Conservation (phyloP, 345 rosid species). For the Melaleuca quinquenervia region DNA sequence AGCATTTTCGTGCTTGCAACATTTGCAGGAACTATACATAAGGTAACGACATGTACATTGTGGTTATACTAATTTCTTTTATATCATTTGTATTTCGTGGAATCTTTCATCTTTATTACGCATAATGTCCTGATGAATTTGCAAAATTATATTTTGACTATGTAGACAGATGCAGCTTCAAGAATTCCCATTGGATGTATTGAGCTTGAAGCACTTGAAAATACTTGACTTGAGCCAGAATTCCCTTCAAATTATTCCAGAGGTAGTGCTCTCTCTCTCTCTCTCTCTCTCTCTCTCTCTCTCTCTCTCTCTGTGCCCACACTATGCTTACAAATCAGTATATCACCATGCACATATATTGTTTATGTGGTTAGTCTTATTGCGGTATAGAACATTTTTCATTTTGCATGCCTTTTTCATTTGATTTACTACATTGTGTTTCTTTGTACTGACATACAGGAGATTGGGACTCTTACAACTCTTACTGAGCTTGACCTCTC, state of each 20-base stretch:
- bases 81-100: neutral
- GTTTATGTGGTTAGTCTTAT: neutral
- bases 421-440: neutral
- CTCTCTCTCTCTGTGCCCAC: neutral
- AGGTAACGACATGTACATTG: conserved; percentile 34
- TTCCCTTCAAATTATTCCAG: conserved; percentile 55
- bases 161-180: conserved; percentile 58
- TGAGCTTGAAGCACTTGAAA: conserved; percentile 42
- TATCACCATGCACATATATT: neutral
- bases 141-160: neutral
- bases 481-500: conserved; percentile 75
- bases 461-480: conserved; percentile 45
- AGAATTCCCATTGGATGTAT: conserved; percentile 59
- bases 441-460: conserved; percentile 27
- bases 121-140: neutral
- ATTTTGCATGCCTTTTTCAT: neutral
- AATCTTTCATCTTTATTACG: neutral
- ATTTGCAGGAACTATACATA: conserved; percentile 74
- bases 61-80: neutral
- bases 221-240: conserved; percentile 83
- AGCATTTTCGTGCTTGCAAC: conserved; percentile 52
- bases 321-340: neutral
- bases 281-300: neutral
- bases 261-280: conserved; percentile 22
- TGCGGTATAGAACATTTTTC: neutral